Evolutionary conservation across 768 basidiomycete genomes (phyloP), one percentile per base, ranked within the genome.

Genomic region (Peribolospora baueri): DNA sequence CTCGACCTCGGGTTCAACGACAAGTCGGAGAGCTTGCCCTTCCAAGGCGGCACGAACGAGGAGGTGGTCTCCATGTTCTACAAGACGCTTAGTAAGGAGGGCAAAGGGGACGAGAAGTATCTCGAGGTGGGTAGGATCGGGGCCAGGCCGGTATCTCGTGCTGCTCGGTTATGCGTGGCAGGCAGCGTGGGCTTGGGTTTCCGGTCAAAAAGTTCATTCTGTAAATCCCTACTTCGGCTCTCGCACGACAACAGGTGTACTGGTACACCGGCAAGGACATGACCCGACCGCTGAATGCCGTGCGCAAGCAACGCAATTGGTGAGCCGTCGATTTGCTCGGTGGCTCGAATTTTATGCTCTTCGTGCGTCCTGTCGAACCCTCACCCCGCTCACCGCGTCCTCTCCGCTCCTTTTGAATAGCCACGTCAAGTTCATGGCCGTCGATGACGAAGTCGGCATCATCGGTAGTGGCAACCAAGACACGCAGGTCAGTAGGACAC

Each of bases 31-130:
- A 73, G 73, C 46, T 69, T 80, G 43, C 79, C 79, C 0, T 74
- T 74, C 60, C 79, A 80, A 64, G 80, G 80, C 7, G 81, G 81
- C 2, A 81, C 75, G 42, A 82, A 82, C 63, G 78, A 80, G 58
- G 72, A 79, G 65, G 78, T 82, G 14, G 75, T 74, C 11, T 70
- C 74, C 57, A 67, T 69, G 43, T 73, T 82, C 69, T 81, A 74
- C 66, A 71, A 69, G 25, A 66, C 65, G 50, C 70, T 81, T 13
- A 66, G 68, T 3, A 67, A 68, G 38, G 70, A 71, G 45, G 68
- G 70, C 7, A 71, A 74, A 57, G 65, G 75, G 61, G 64, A 75
- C 58, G 71, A 66, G 46, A 25, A 25, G 25, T 25, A 25, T 25
- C 25, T 25, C 25, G 25, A 25, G 25, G 25, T 25, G 25, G 25